Conservation (phyloP, 257 asterid genomes). For the Craterostigma plantagineum region DNA sequence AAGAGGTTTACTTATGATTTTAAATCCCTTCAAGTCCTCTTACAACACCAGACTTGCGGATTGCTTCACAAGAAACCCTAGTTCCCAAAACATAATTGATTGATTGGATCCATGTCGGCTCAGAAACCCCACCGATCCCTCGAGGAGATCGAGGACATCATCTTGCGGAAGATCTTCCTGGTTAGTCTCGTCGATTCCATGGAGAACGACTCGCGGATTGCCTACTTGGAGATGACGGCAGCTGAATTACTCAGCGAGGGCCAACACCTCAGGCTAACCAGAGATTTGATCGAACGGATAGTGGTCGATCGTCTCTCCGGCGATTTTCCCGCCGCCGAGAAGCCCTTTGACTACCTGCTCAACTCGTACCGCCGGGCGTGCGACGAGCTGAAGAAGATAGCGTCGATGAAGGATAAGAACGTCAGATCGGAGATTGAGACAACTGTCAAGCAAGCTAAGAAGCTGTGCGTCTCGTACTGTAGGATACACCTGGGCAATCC, state of each 20-base stretch:
- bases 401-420: slow-evolving; percentile 53
- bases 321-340: slow-evolving; percentile 42
- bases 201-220: slow-evolving; percentile 54
- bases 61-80: too few species aligned
- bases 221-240: slow-evolving; percentile 61
- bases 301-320: slow-evolving; percentile 75
- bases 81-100: too few species aligned
- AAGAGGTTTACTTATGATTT: too few species aligned
- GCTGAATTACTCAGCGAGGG: slow-evolving; percentile 86
- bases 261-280: slow-evolving; percentile 40
- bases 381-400: slow-evolving; percentile 67
- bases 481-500: slow-evolving; percentile 70
- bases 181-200: slow-evolving; percentile 55
- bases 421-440: slow-evolving; percentile 51
- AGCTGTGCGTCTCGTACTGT: slow-evolving; percentile 51
- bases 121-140: slow-evolving; percentile 42
- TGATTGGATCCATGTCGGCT: slow-evolving; percentile 37
- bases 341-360: slow-evolving; percentile 55
- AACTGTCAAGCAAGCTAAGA: slow-evolving; percentile 57
- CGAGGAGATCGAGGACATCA: slow-evolving; percentile 80
- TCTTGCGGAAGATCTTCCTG: slow-evolving; percentile 63
- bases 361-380: slow-evolving; percentile 61
- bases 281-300: slow-evolving; percentile 74
- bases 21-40: too few species aligned
- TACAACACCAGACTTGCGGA: too few species aligned